Base-by-base conservation (phyloP, 2,329 filamentous ascomycete genomes). In the Mycosphaerella arachidis region DNA sequence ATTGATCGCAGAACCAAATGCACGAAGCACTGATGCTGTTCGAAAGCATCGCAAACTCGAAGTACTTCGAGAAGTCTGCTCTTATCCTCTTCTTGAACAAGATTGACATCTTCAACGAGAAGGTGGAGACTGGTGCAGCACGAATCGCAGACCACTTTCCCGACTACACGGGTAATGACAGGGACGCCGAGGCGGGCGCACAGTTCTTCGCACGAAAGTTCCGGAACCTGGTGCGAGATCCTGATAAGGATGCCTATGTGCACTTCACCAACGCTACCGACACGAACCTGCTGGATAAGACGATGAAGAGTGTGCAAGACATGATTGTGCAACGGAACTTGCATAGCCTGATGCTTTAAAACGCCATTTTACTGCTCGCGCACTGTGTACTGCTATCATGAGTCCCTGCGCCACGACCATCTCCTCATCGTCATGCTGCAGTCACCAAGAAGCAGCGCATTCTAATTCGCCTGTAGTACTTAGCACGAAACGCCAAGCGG, bases 41-140 rank as follows among this genome's bases (percentile, higher is more conserved):
- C 72, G 79, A 82, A 67, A 79, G 76, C 62, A 81, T 82, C 64
- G 78, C 78, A 20, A 82, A 81, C 65, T 80, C 77, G 54, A 79
- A 79, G 62, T 81, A 80, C 70, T 81, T 82, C 61, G 77, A 80
- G 58, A 79, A 77, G 62, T 79, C 79, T 16, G 78, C 79, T 10
- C 73, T 82, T 35, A 81, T 82, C 58, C 73, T 82, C 53, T 81
- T 82, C 72, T 73, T 82, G 50, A 82, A 81, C 75, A 82, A 82
- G 69, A 80, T 81, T 67, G 80, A 82, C 65, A 69, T 81, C 9
- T 81, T 82, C 74, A 72, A 75, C 55, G 78, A 81, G 62, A 82
- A 81, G 71, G 74, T 82, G 43, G 68, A 72, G 13, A 71, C 75
- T 40, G 77, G 77, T 55, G 74, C 76, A 67, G 76, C 77, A 57